Evolutionary conservation across 805 yeast genomes (phyloP).

Genomic region (Saccharomycopsis lassenensis): DNA sequence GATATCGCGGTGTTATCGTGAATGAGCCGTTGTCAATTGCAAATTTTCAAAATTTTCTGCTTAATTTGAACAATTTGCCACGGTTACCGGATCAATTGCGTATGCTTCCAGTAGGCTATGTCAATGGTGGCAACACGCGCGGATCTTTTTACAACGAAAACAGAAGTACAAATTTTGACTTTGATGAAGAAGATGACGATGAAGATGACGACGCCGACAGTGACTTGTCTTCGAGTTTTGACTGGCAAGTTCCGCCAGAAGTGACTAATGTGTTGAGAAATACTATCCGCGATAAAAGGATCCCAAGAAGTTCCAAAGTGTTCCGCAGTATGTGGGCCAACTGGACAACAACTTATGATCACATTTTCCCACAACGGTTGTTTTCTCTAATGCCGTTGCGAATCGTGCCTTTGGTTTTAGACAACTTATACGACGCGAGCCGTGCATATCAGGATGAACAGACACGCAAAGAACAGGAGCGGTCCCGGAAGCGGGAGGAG

Average conservation of each 20-base stretch:
- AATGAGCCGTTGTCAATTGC: too few species aligned
- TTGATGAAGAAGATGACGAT: constrained; percentile 13
- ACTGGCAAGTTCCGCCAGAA: neutral
- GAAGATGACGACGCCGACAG: too few species aligned
- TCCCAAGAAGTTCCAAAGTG: neutral
- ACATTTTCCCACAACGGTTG: constrained; percentile 8
- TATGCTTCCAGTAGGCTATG: too few species aligned
- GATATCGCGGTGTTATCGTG: too few species aligned
- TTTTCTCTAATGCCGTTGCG: constrained; percentile 21
- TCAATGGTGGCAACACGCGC: too few species aligned
- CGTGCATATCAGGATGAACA: constrained; percentile 25
- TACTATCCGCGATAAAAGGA: neutral
- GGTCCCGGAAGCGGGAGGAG: constrained; percentile 23
- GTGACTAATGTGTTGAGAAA: neutral
- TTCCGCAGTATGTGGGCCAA: constrained; percentile 6
- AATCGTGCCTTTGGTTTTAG: constrained; percentile 33
- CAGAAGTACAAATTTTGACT: too few species aligned
- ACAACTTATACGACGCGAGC: constrained; percentile 40
- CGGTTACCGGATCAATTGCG: too few species aligned
- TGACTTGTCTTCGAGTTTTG: too few species aligned
- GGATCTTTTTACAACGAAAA: too few species aligned
- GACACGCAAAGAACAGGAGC: constrained; percentile 19
- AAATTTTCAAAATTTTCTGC: too few species aligned
- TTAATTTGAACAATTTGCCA: too few species aligned
- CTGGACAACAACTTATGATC: constrained; percentile 2